Base-by-base conservation (phyloP, 1,284 basidiomycete genomes). In the Irpex sp. region DNA sequence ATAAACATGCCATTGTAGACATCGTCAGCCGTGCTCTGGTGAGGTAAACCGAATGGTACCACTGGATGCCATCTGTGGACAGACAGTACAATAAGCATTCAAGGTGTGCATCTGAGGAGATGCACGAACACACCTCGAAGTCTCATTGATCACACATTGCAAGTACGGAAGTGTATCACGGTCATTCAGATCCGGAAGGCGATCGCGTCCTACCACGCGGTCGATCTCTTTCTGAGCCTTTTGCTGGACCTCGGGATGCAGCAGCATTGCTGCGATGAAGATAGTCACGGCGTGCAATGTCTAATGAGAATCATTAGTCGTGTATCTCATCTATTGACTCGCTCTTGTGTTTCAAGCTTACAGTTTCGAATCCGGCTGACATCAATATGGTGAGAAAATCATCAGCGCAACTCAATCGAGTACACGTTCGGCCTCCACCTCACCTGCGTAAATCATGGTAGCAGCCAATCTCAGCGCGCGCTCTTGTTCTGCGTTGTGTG, bases 151-250 rank as follows among this genome's bases (percentile, higher is more conserved):
- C 33, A 66, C 57, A 17, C 57, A 57, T 6, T 60, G 46, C 19
- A 68, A 39, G 57, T 68, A 68, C 11, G 66, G 65, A 3, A 68
- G 54, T 4, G 60, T 53, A 43, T 66, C 65, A 13, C 62, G 53
- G 50, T 68, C 66, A 19, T 54, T 43, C 43, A 61, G 63, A n/a
- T 63, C 62, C 8, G 64, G 64, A 7, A 67, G 62, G 17, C 64
- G 62, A 54, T 58, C 64, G 7, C 5, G 26, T 19, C 66, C 66
- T n/a, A 65, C 57, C 26, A 65, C 53, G n/a, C 19, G 26, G 58
- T 66, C 67, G 33, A 67, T 60, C 46, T 65, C 63, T 35, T 57
- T 47, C 47, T 67, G 63, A 5, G 61, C 65, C 31, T 57, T 63
- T 19, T 17, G 9, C 54, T 63, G 63, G 7, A 57, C 60, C 7